Conservation (phyloP, 2,329 filamentous ascomycete species). For the Tolypocladium pustulatum region DNA sequence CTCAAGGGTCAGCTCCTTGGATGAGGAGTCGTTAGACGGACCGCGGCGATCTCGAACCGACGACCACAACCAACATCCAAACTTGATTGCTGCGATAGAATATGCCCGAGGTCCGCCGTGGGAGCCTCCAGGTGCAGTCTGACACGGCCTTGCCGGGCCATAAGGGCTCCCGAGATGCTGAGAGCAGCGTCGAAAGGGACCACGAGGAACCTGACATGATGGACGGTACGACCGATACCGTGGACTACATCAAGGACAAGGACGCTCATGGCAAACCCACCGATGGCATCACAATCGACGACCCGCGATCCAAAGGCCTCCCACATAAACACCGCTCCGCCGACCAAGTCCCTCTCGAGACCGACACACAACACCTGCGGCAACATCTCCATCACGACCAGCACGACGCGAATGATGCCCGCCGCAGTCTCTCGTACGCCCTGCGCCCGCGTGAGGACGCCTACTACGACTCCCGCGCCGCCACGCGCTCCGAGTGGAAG, state of each 20-base stretch:
- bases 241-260: not conserved
- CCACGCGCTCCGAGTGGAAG: conserved; percentile 21
- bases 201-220: not conserved
- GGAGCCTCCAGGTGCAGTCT: conserved; percentile 11
- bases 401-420: conserved; percentile 2
- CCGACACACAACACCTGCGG: not conserved
- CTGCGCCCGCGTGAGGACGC: conserved; percentile 20
- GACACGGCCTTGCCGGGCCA: conserved; percentile 9
- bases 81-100: not conserved
- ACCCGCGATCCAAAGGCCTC: not conserved
- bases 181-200: not conserved
- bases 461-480: conserved; percentile 30
- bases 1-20: not conserved
- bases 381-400: not conserved
- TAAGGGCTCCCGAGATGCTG: not conserved
- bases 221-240: not conserved
- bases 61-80: too few species aligned
- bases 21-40: not conserved
- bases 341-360: not conserved
- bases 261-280: not conserved
- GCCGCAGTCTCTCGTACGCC: conserved; percentile 24
- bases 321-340: not conserved
- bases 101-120: conserved; percentile 20
- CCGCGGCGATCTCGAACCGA: not conserved
- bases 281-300: not conserved